A percentile compares a stretch with the other conserved stretches of the same genome.
These are phyloP conservation scores for Arabidopsis suecica DNA, from an alignment of 345 rosid species.

Conservation along the genomic window DNA sequence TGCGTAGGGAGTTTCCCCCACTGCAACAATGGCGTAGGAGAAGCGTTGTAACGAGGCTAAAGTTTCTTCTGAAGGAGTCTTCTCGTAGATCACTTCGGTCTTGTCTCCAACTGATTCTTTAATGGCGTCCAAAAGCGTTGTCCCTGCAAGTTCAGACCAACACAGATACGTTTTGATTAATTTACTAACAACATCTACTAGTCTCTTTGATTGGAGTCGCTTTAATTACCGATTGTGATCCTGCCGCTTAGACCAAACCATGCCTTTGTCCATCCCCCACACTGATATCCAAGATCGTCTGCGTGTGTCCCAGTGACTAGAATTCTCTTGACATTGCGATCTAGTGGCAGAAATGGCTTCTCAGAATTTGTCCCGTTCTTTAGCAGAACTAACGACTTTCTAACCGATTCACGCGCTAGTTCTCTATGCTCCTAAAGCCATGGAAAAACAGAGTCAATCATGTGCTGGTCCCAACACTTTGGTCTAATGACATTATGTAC, in stretches of 20 bases:
- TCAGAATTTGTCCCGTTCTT: constrained; percentile 68
- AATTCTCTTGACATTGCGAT: constrained; percentile 61
- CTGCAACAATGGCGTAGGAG: constrained; percentile 73
- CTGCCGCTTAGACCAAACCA: constrained; percentile 71
- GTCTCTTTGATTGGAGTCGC: not conserved
- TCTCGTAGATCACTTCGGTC: constrained; percentile 69
- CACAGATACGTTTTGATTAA: not conserved
- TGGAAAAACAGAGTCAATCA: not conserved
- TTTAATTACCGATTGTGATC: constrained; percentile 65
- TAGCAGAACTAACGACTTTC: constrained; percentile 75
- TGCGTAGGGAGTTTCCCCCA: constrained; percentile 84
- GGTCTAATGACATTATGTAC: not conserved
- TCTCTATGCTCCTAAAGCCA: constrained; percentile 60
- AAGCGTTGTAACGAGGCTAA: constrained; percentile 50
- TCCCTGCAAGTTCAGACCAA: constrained; percentile 50
- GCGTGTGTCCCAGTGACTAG: constrained; percentile 79
- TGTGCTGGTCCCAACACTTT: not conserved
- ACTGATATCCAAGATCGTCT: constrained; percentile 78
- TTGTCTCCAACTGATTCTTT: constrained; percentile 59
- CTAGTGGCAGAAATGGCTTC: constrained; percentile 66
- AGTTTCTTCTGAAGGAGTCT: constrained; percentile 60
- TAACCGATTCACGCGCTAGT: constrained; percentile 75
- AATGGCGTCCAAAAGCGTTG: constrained; percentile 79
- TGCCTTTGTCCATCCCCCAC: constrained; percentile 82
- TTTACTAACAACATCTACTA: not conserved